phyloP scores from a whole-genome alignment of 306 rosid genomes.

The Vachellia collinsii region DNA sequence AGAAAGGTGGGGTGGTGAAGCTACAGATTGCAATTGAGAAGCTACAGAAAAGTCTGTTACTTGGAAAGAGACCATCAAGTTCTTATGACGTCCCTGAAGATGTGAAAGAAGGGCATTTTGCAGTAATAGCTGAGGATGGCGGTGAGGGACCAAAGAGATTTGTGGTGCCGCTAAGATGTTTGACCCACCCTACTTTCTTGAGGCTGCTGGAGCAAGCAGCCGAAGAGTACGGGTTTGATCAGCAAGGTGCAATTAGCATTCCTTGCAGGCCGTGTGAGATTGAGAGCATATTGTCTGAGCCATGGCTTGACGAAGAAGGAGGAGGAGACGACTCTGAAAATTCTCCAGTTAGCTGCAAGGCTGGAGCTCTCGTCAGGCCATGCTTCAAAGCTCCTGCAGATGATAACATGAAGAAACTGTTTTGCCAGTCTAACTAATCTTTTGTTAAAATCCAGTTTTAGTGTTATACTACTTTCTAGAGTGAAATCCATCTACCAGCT shows the following conservation, averaged over 20 bases:
- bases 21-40: conserved; percentile 55
- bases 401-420: background rate
- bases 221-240: conserved; percentile 76
- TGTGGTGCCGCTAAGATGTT: conserved; percentile 64
- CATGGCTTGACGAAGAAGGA: conserved; percentile 30
- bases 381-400: conserved; percentile 46
- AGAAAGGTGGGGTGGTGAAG: conserved; percentile 48
- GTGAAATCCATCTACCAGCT: background rate
- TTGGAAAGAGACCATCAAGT: conserved; percentile 37
- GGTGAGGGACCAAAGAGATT: conserved; percentile 59
- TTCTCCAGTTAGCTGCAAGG: conserved; percentile 34
- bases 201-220: conserved; percentile 66
- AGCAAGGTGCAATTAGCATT: conserved; percentile 63
- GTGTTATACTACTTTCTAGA: background rate
- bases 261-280: conserved; percentile 72
- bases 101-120: conserved; percentile 82
- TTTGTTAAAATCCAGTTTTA: background rate
- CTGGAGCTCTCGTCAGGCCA: conserved; percentile 33
- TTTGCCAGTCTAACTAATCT: background rate
- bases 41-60: conserved; percentile 48
- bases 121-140: conserved; percentile 62
- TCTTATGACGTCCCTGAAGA: conserved; percentile 48
- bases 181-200: conserved; percentile 58
- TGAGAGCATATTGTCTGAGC: conserved; percentile 57
- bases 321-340: background rate